Evolutionary conservation across 2,329 filamentous ascomycete genomes (phyloP).

Genomic region (Botrytis byssoidea): DNA sequence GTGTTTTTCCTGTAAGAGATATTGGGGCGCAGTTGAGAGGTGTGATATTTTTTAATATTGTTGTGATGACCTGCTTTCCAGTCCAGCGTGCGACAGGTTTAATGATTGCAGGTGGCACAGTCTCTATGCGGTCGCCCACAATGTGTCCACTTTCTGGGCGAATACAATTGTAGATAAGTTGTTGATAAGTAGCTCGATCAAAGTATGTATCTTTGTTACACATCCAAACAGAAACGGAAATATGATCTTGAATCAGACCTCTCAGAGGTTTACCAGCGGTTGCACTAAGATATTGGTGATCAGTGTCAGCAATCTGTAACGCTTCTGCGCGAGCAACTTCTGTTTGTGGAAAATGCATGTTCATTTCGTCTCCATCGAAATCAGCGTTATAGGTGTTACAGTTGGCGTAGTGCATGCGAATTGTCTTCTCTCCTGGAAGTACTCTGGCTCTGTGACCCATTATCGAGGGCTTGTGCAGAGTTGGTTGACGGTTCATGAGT

Average conservation of each 20-base stretch:
- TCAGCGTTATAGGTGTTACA: slow-evolving; percentile 99
- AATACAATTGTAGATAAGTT: slow-evolving; percentile 87
- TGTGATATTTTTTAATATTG: slow-evolving; percentile 87
- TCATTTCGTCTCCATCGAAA: slow-evolving; percentile 99
- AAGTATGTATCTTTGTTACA: slow-evolving; percentile 93
- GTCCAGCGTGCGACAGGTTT: slow-evolving; percentile 86
- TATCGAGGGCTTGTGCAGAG: slow-evolving; percentile 96
- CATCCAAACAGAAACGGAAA: slow-evolving; percentile 88
- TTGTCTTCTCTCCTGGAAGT: slow-evolving; percentile 89
- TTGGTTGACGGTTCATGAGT: slow-evolving; percentile 97
- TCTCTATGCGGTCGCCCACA: slow-evolving; percentile 74
- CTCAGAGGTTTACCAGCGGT: slow-evolving; percentile 91
- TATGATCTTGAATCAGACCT: slow-evolving; percentile 97
- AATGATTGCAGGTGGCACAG: slow-evolving; percentile 76
- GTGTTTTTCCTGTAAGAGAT: slow-evolving; percentile 75
- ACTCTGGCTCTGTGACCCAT: slow-evolving; percentile 96
- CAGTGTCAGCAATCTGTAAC: slow-evolving; percentile 88
- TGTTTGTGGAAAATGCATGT: slow-evolving; percentile 99
- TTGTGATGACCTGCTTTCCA: slow-evolving; percentile 93
- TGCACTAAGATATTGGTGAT: slow-evolving; percentile 93
- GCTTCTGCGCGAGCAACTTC: slow-evolving; percentile 92
- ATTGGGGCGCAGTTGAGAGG: slow-evolving; percentile 74
- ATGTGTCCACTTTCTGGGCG: slow-evolving; percentile 90
- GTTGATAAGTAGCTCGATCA: slow-evolving; percentile 81
- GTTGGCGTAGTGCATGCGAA: slow-evolving; percentile 99